Evolutionary conservation across 2,329 filamentous ascomycete genomes (phyloP).

Genomic region (Achaetomium macrosporum): DNA sequence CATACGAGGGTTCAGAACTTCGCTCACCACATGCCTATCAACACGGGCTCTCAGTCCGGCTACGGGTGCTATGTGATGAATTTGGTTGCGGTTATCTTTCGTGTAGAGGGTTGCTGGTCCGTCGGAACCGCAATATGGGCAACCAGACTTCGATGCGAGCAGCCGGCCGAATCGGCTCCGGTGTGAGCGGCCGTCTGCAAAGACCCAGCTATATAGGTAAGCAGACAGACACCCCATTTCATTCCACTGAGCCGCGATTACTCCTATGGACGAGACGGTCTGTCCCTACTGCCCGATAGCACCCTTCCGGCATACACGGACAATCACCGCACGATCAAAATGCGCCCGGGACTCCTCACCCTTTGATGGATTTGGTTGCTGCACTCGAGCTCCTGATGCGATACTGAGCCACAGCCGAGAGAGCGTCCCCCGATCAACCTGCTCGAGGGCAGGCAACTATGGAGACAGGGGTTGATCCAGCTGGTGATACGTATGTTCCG

Average conservation of each 20-base stretch:
- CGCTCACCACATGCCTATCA: too few species aligned
- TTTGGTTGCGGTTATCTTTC: neutral
- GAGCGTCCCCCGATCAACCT: constrained; percentile 13
- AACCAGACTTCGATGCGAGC: constrained; percentile 5
- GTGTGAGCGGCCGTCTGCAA: neutral
- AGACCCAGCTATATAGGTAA: neutral
- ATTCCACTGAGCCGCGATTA: constrained; percentile 5
- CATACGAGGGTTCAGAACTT: too few species aligned
- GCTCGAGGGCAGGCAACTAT: constrained; percentile 11
- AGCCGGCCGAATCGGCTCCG: neutral
- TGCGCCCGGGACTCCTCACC: neutral
- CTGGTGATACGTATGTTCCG: neutral
- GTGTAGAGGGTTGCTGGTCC: neutral
- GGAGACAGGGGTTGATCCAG: constrained; percentile 4
- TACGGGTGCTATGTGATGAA: neutral
- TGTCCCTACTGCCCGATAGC: constrained; percentile 21
- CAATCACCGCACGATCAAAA: constrained; percentile 2
- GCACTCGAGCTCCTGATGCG: constrained; percentile 2
- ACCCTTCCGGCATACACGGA: constrained; percentile 18
- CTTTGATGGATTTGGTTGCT: neutral
- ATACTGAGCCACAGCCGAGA: constrained; percentile 12
- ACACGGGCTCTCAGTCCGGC: too few species aligned
- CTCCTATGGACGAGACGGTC: neutral
- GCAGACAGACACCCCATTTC: neutral
- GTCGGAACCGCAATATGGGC: constrained; percentile 11